Conservation (phyloP, 129 eudicot genomes). For the Helianthus annuus region DNA sequence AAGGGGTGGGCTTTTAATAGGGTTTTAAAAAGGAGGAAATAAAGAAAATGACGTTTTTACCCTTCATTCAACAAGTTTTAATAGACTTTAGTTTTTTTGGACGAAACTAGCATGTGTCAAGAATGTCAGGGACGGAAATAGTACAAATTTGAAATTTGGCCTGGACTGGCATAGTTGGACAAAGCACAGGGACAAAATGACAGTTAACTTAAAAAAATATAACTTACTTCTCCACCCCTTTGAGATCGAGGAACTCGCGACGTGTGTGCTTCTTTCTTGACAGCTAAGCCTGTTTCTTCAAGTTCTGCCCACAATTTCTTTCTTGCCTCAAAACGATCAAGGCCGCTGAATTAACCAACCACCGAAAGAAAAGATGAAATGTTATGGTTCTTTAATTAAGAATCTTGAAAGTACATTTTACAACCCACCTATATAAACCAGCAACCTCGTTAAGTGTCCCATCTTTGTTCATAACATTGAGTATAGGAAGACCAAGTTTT, state of each 20-base stretch:
- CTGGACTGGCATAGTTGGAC: too few relatives aligned
- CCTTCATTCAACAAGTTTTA: too few relatives aligned
- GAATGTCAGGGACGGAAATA: too few relatives aligned
- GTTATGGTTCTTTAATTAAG: slow-evolving; percentile 1
- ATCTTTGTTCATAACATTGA: slow-evolving; percentile 92
- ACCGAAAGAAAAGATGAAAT: slow-evolving; percentile 4
- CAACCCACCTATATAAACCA: slow-evolving; percentile 68
- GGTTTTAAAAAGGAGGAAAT: too few relatives aligned
- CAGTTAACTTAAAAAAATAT: not conserved
- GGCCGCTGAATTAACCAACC: slow-evolving; percentile 60
- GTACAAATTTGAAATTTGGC: too few relatives aligned
- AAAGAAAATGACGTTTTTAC: too few relatives aligned
- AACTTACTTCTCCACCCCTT: slow-evolving; percentile 95
- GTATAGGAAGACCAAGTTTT: slow-evolving; percentile 94
- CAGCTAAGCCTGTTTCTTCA: slow-evolving; percentile 84
- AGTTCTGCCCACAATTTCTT: slow-evolving; percentile 91
- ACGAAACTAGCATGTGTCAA: too few relatives aligned
- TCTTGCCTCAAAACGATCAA: slow-evolving; percentile 95
- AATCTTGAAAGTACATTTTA: not conserved
- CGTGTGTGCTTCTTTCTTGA: slow-evolving; percentile 78
- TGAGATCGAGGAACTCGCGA: slow-evolving; percentile 94
- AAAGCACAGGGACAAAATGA: too few relatives aligned
- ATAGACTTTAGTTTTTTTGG: too few relatives aligned
- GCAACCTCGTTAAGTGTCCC: slow-evolving; percentile 93
- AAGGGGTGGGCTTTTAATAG: too few relatives aligned